These are phyloP conservation scores for Alternaria arbusti DNA, from an alignment of 2,329 filamentous ascomycete species.

Conservation along the genomic window DNA sequence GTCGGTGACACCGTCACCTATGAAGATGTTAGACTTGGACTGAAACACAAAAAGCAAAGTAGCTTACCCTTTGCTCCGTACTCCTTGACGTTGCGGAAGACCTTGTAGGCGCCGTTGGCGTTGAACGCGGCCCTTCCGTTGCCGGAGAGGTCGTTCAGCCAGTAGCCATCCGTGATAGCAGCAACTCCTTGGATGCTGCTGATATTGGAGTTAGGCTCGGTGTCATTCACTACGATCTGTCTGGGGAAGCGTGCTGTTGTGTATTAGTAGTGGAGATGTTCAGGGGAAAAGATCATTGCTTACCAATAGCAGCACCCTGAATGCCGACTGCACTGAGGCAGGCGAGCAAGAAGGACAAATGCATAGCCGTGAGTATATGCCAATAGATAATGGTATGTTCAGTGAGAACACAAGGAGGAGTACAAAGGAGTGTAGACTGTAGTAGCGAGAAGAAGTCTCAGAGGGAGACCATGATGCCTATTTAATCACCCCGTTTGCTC, in stretches of 20 bases:
- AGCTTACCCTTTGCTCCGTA: constrained; percentile 52
- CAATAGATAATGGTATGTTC: constrained; percentile 1
- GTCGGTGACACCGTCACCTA: constrained; percentile 48
- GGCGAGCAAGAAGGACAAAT: constrained; percentile 28
- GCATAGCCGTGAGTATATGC: constrained; percentile 26
- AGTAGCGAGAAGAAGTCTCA: constrained; percentile 4
- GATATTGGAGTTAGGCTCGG: not conserved
- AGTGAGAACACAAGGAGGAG: constrained; percentile 1
- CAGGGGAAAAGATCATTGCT: not conserved
- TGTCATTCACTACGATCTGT: not conserved
- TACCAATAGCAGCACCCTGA: constrained; percentile 30
- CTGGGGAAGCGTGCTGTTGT: constrained; percentile 14
- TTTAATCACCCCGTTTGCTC: constrained; percentile 10
- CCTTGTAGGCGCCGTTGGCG: constrained; percentile 45
- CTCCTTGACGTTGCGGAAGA: constrained; percentile 54
- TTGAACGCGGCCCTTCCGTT: constrained; percentile 53
- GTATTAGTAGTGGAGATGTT: constrained; percentile 2
- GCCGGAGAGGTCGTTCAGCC: constrained; percentile 52
- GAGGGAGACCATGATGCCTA: constrained; percentile 9
- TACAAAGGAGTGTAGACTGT: constrained; percentile 12
- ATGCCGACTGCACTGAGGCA: constrained; percentile 39
- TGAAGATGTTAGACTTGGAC: constrained; percentile 14
- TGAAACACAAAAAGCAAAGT: not conserved
- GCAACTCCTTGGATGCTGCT: constrained; percentile 9
- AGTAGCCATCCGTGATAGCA: constrained; percentile 41